Percentiles rank a stretch among this genome's conserved stretches.
phyloP scores from a whole-genome alignment of 2,329 filamentous ascomycete genomes.

The Tricladium varicosporioides region DNA sequence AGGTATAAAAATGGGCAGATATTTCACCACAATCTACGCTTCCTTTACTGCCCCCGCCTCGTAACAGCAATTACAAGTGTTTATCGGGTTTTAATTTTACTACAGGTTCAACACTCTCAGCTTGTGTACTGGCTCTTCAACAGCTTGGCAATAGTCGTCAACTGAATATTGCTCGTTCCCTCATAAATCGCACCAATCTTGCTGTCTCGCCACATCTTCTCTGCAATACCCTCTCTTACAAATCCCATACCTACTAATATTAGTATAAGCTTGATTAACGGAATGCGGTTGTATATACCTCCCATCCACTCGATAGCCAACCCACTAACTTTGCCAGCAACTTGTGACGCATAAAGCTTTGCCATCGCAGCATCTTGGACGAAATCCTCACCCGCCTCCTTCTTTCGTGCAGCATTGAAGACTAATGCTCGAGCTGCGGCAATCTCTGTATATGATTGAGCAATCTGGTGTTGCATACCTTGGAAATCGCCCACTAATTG shows the following conservation, averaged over 20 bases:
- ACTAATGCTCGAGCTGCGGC: constrained; percentile 86
- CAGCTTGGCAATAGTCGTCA: constrained; percentile 69
- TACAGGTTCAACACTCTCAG: constrained; percentile 32
- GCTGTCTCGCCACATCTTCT: constrained; percentile 97
- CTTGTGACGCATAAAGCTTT: constrained; percentile 91
- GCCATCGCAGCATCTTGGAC: constrained; percentile 97
- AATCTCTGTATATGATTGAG: constrained; percentile 94
- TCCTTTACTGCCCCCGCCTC: too few species aligned
- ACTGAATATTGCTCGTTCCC: constrained; percentile 77
- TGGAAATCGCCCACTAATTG: constrained; percentile 94
- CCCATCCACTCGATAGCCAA: constrained; percentile 98
- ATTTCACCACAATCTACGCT: too few species aligned
- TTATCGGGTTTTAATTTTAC: background rate
- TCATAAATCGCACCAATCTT: constrained; percentile 99
- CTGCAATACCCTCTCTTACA: constrained; percentile 89
- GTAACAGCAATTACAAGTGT: too few species aligned
- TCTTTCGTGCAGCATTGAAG: constrained; percentile 95
- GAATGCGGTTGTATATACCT: constrained; percentile 43
- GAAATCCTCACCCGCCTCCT: constrained; percentile 95
- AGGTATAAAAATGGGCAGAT: too few species aligned
- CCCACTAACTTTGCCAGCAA: constrained; percentile 81
- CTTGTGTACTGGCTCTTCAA: constrained; percentile 68
- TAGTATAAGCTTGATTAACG: background rate
- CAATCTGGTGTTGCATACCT: constrained; percentile 98
- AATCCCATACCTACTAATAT: constrained; percentile 71